A percentile compares a stretch with the other conserved stretches of the same genome.
Conservation (phyloP, 2,329 filamentous ascomycete species). For the Pestalotiopsis fici region DNA sequence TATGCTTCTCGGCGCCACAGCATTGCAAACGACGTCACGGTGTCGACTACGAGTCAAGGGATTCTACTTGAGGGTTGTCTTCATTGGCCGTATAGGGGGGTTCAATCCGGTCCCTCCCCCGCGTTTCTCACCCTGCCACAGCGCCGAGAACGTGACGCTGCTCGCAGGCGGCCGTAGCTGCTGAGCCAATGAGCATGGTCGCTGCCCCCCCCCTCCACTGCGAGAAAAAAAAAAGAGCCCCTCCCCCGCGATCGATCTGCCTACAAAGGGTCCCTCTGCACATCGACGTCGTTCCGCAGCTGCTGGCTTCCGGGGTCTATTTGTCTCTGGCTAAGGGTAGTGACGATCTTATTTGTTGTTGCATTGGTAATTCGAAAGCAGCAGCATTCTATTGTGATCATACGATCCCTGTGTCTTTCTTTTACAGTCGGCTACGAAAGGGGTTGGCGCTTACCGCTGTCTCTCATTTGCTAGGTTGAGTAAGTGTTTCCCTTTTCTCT, state of each 20-base stretch:
- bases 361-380: not conserved
- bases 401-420: not conserved
- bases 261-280: not conserved
- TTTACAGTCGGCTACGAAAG: not conserved
- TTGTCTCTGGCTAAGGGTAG: not conserved
- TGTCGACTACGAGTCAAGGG: not conserved
- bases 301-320: not conserved
- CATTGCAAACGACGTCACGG: constrained; percentile 4
- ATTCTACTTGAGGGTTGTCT: not conserved
- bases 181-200: not conserved
- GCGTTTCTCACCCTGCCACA: not conserved
- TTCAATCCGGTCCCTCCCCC: not conserved
- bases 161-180: not conserved
- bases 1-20: not conserved
- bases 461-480: not conserved
- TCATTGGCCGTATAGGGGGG: constrained; percentile 1
- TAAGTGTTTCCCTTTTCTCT: not conserved
- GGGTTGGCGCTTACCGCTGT: not conserved
- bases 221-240: not conserved
- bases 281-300: constrained; percentile 2
- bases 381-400: not conserved
- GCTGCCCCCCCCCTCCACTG: constrained; percentile 4
- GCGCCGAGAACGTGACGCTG: not conserved
- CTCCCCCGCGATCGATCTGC: constrained; percentile 4
- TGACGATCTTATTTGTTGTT: not conserved